Conservation (phyloP, 257 asterid species). For the Solanum sejunctum region DNA sequence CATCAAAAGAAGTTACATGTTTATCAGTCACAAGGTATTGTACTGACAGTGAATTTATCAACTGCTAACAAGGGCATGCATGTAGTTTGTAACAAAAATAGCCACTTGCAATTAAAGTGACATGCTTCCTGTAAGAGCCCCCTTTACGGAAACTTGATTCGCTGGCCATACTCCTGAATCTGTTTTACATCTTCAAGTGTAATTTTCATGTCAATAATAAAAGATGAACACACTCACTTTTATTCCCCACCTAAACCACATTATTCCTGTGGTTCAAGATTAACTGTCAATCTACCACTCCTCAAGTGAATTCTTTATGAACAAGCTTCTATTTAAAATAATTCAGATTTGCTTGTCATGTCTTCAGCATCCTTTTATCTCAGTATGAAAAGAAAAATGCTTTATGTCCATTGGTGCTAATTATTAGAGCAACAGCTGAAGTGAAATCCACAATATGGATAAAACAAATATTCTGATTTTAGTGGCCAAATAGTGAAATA, state of each 20-base stretch:
- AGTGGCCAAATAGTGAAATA: neutral
- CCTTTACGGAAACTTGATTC: neutral
- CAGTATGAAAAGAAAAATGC: neutral
- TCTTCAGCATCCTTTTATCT: neutral
- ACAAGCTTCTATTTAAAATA: neutral
- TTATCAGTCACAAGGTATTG: neutral
- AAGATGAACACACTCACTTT: neutral
- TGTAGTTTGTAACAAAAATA: neutral
- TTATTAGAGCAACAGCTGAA: neutral
- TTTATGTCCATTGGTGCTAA: neutral
- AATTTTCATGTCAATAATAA: neutral
- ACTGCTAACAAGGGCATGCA: neutral
- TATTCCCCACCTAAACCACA: neutral
- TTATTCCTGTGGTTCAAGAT: neutral
- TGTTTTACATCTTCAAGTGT: neutral
- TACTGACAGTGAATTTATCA: neutral
- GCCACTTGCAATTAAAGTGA: neutral
- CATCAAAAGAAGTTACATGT: too few relatives aligned
- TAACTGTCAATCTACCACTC: neutral
- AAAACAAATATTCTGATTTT: neutral
- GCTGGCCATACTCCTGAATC: neutral
- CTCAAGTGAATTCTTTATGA: neutral
- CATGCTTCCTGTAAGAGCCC: neutral
- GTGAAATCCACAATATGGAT: neutral
- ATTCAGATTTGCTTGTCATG: neutral